Evolutionary conservation across 2,329 filamentous ascomycete genomes (phyloP), one percentile per base, ranked within the genome.

Genomic region (Shiraia bambusicola): DNA sequence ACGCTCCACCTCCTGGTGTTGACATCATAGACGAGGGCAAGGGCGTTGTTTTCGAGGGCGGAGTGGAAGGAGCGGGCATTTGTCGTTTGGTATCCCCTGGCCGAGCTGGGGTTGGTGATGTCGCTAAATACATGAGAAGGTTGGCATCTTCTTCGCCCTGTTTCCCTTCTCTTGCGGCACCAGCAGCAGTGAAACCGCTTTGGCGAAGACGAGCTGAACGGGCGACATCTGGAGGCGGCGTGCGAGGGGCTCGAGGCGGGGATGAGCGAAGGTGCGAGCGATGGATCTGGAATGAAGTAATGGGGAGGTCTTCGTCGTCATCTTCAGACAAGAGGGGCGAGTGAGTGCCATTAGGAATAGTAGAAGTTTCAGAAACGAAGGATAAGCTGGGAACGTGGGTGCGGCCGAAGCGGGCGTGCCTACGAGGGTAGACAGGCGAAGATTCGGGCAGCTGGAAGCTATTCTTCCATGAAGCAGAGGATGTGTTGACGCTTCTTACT

Each of bases 11-110:
- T 38, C 84, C 85, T 2, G 88, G 88, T 9, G 88, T 93, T n/a
- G 82, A 86, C 87, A 93, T 92, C 81, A 92, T 89, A 17, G 84
- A 94, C 42, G 83, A 94, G 15, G 83, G 90, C 49, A 87, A 75
- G 37, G 81, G 87, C 52, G 75, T 77, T 3, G 68, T 62, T 49
- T 75, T 76, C 26, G 70, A 63, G 5, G 74, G 75, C 76, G 80
- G 75, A 10, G 80, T 82, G 22, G 78, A 76, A 40, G 82, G 69
- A 30, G 76, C 61, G 35, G 72, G 61, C 40, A 77, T 73, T 35
- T 74, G 72, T 31, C 78, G 66, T 52, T 72, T 73, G 40, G 65
- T 54, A 14, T 60, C 59, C 13, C 57, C 60, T n/a, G 55, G 74
- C 38, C 84, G 82, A 33, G 88, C 89, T 1, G 90, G 89, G 0